These are phyloP conservation scores for Diaporthe longicolla DNA, from an alignment of 2,329 filamentous ascomycete species.

Conservation along the genomic window DNA sequence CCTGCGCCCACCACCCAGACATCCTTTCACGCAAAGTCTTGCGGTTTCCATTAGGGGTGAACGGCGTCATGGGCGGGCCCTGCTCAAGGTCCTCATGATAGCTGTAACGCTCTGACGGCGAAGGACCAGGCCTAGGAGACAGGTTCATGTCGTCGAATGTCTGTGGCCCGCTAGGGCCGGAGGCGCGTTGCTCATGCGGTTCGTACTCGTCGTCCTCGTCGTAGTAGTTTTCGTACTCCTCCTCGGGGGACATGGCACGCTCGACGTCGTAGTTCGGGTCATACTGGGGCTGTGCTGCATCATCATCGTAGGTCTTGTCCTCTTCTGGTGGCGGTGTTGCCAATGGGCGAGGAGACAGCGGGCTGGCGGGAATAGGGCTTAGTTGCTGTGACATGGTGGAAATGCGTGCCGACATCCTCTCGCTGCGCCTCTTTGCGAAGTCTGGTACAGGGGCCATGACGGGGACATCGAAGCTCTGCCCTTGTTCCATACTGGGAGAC, in stretches of 20 bases:
- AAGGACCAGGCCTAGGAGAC: constrained; percentile 10
- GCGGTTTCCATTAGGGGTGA: background rate
- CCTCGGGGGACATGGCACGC: constrained; percentile 28
- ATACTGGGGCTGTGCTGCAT: background rate
- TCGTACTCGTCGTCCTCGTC: constrained; percentile 27
- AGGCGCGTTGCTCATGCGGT: background rate
- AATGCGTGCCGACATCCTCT: constrained; percentile 2
- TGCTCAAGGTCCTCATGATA: constrained; percentile 34
- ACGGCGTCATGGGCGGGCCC: constrained; percentile 5
- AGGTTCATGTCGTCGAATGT: constrained; percentile 40
- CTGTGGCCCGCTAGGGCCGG: constrained; percentile 12
- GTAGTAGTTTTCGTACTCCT: constrained; percentile 28
- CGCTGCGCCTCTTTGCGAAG: constrained; percentile 3
- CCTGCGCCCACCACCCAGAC: constrained; percentile 39
- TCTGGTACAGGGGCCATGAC: constrained; percentile 11
- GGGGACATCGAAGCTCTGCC: background rate
- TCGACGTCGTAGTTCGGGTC: constrained; percentile 28
- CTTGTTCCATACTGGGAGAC: constrained; percentile 27
- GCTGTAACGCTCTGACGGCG: background rate
- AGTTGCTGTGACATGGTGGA: constrained; percentile 17
- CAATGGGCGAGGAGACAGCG: constrained; percentile 37
- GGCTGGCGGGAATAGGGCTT: constrained; percentile 34
- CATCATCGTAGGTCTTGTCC: background rate
- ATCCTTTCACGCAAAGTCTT: constrained; percentile 30
- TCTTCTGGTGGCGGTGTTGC: constrained; percentile 35